A percentile compares a stretch with the other conserved stretches of the same genome.
Conservation (phyloP, 495 filamentous ascomycete genomes). For the Talaromyces proteolyticus region DNA sequence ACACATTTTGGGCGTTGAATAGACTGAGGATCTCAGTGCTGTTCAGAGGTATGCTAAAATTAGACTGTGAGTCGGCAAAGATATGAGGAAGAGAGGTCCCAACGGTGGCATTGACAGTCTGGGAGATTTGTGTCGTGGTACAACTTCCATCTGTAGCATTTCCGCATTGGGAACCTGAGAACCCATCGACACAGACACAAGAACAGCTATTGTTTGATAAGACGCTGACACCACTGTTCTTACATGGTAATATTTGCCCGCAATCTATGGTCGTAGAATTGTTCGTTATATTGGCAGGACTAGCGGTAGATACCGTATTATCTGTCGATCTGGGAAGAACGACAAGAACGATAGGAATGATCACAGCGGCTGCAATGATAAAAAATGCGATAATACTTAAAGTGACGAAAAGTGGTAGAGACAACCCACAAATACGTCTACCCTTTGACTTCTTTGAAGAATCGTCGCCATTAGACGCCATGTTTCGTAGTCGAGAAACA, state of each 20-base stretch:
- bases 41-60: conserved; percentile 73
- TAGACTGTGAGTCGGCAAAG: conserved; percentile 53
- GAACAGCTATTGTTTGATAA: conserved; percentile 61
- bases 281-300: too few relatives aligned
- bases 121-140: conserved; percentile 54
- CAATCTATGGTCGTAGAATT: conserved; percentile 35
- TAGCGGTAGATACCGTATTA: too few relatives aligned
- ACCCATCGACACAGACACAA: conserved; percentile 84
- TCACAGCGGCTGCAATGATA: conserved; percentile 77
- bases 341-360: conserved; percentile 80
- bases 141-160: conserved; percentile 58
- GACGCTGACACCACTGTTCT: conserved; percentile 76
- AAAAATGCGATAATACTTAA: conserved; percentile 62
- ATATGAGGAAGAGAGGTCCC: conserved; percentile 72
- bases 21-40: conserved; percentile 60
- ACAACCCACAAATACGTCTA: conserved; percentile 72
- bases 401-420: conserved; percentile 70
- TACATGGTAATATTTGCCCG: conserved; percentile 50
- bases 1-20: conserved; percentile 67
- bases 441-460: conserved; percentile 10
- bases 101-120: conserved; percentile 65
- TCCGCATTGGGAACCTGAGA: conserved; percentile 72
- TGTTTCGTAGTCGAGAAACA: conserved; percentile 6
- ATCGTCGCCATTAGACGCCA: neutral
- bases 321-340: conserved; percentile 49